Conservation (phyloP, 495 filamentous ascomycete genomes). For the Penicillium angulare region DNA sequence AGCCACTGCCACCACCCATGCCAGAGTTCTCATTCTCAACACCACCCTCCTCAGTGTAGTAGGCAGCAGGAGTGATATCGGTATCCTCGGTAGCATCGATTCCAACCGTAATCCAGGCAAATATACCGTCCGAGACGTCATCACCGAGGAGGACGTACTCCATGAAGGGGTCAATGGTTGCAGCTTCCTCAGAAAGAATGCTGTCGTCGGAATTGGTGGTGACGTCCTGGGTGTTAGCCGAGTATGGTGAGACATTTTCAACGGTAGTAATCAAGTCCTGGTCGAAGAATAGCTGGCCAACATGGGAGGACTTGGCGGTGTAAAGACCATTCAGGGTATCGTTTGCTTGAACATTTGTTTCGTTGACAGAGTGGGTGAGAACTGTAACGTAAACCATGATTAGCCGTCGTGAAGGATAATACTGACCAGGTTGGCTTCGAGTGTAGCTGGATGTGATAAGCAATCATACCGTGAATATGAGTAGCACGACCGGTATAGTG, state of each 20-base stretch:
- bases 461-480: constrained; percentile 39
- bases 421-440: too few species aligned
- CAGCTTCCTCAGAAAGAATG: constrained; percentile 46
- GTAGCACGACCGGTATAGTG: constrained; percentile 51
- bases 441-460: neutral
- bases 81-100: constrained; percentile 27
- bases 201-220: constrained; percentile 53
- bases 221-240: constrained; percentile 49
- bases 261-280: constrained; percentile 48
- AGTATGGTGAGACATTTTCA: constrained; percentile 52
- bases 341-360: constrained; percentile 29
- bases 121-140: constrained; percentile 31
- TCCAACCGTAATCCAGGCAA: constrained; percentile 37
- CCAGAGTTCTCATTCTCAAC: constrained; percentile 32
- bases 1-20: constrained; percentile 16
- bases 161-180: constrained; percentile 55
- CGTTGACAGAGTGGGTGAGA: constrained; percentile 36
- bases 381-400: constrained; percentile 12
- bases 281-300: constrained; percentile 65
- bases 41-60: constrained; percentile 35
- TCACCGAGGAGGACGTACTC: constrained; percentile 45
- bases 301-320: constrained; percentile 39
- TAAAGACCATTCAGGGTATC: constrained; percentile 33
- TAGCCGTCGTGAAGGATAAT: neutral
- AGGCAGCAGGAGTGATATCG: constrained; percentile 29